Evolutionary conservation across 2,329 filamentous ascomycete species (phyloP).

Genomic region (Aspergillus pseudotamarii): DNA sequence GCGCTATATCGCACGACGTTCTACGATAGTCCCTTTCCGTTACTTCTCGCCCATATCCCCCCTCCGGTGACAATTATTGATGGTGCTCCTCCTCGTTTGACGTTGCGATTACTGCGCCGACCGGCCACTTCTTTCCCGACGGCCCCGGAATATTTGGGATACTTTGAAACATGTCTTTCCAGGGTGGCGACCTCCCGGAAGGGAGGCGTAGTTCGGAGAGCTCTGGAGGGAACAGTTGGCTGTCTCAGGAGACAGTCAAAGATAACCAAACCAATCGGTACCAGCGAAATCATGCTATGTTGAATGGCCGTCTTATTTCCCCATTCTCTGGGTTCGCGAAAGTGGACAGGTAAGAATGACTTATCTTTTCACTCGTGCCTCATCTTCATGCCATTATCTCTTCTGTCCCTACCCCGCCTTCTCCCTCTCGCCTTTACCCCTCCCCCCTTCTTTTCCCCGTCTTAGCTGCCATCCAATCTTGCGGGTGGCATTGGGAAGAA

Average conservation of each 20-base stretch:
- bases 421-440: not conserved
- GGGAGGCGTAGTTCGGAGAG: conserved; percentile 45
- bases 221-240: conserved; percentile 41
- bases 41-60: not conserved
- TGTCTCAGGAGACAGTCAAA: conserved; percentile 44
- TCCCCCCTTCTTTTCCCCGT: not conserved
- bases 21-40: not conserved
- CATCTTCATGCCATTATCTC: not conserved
- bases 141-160: conserved; percentile 20
- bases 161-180: conserved; percentile 35
- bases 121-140: conserved; percentile 26
- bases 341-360: conserved; percentile 36
- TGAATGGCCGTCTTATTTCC: conserved; percentile 31
- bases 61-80: conserved; percentile 21
- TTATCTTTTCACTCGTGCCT: not conserved
- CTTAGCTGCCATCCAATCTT: not conserved
- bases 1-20: conserved; percentile 2
- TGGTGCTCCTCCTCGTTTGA: conserved; percentile 19
- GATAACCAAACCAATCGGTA: conserved; percentile 27
- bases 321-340: conserved; percentile 28
- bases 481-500: not conserved
- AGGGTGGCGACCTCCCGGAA: conserved; percentile 35
- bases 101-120: conserved; percentile 15
- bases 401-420: not conserved
- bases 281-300: conserved; percentile 24